phyloP scores from a whole-genome alignment of 2,329 filamentous ascomycete genomes.

The Pseudocercospora pini-densiflorae region DNA sequence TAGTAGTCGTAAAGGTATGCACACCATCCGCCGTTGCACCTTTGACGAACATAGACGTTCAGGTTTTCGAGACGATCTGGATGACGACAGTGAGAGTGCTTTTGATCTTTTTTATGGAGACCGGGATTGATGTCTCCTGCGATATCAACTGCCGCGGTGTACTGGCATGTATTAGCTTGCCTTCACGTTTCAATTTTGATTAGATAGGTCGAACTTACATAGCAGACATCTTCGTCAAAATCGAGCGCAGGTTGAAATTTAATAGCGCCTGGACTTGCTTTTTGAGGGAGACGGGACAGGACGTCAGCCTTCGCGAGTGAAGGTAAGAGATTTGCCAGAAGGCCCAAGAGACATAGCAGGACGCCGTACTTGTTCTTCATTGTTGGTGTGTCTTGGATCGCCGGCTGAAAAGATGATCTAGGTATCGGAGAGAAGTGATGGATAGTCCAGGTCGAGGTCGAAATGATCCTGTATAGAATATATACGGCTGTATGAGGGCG shows the following conservation, averaged over 20 bases:
- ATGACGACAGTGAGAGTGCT: not conserved
- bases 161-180: not conserved
- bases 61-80: conserved; percentile 2
- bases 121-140: conserved; percentile 1
- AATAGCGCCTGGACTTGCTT: not conserved
- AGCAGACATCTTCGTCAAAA: conserved; percentile 8
- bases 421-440: not conserved
- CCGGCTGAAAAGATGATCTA: no score
- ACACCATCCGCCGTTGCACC: conserved; percentile 13
- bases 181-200: not conserved
- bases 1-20: conserved; percentile 14
- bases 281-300: not conserved
- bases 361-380: not conserved
- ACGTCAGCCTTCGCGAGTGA: not conserved
- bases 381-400: not conserved
- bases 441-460: not conserved
- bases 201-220: not conserved
- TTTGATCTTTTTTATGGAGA: not conserved
- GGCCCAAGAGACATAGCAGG: not conserved
- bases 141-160: conserved; percentile 5
- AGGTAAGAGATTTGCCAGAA: not conserved
- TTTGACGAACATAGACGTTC: conserved; percentile 9
- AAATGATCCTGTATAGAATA: not conserved
- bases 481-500: not conserved
- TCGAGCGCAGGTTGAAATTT: conserved; percentile 5